Percentiles rank a stretch among this genome's conserved stretches.
Conservation (phyloP, 257 asterid genomes). For the Sherardia arvensis region DNA sequence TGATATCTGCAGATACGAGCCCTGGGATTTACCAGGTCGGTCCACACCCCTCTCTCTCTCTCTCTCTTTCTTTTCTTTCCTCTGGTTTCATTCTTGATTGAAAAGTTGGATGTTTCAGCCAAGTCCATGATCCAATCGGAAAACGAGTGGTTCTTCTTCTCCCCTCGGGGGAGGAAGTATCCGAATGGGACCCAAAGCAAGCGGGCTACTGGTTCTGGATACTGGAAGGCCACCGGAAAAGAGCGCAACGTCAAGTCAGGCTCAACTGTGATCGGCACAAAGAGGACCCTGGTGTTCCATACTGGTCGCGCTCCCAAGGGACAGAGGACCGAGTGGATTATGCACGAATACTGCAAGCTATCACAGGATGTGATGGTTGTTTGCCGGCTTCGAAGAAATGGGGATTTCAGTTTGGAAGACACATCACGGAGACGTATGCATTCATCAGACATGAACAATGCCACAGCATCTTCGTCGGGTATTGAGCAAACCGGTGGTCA, state of each 20-base stretch:
- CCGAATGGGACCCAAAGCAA: slow-evolving; percentile 84
- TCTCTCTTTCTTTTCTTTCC: not conserved
- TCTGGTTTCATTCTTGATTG: not conserved
- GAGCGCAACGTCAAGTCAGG: slow-evolving; percentile 68
- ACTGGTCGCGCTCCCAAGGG: slow-evolving; percentile 83
- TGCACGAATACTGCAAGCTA: slow-evolving; percentile 70
- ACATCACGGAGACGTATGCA: slow-evolving; percentile 16
- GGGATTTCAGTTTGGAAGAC: slow-evolving; percentile 46
- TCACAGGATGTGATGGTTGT: slow-evolving; percentile 75
- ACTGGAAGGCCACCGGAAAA: slow-evolving; percentile 95
- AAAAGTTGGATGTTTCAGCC: slow-evolving; percentile 33
- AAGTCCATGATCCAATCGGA: slow-evolving; percentile 56
- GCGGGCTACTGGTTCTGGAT: slow-evolving; percentile 69
- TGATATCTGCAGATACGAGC: slow-evolving; percentile 73
- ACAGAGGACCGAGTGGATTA: slow-evolving; percentile 85
- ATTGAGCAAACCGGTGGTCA: slow-evolving; percentile 26
- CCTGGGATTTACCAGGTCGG: slow-evolving; percentile 99
- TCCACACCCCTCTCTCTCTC: not conserved
- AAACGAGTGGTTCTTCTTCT: slow-evolving; percentile 84
- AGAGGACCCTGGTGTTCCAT: slow-evolving; percentile 86
- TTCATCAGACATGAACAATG: slow-evolving; percentile 11
- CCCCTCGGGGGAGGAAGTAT: slow-evolving; percentile 80
- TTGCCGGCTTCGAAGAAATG: slow-evolving; percentile 74
- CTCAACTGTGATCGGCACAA: slow-evolving; percentile 53
- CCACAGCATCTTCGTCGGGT: slow-evolving; percentile 19